phyloP scores from a whole-genome alignment of 1,139 yeast species.

The Candida sanyaensis region DNA sequence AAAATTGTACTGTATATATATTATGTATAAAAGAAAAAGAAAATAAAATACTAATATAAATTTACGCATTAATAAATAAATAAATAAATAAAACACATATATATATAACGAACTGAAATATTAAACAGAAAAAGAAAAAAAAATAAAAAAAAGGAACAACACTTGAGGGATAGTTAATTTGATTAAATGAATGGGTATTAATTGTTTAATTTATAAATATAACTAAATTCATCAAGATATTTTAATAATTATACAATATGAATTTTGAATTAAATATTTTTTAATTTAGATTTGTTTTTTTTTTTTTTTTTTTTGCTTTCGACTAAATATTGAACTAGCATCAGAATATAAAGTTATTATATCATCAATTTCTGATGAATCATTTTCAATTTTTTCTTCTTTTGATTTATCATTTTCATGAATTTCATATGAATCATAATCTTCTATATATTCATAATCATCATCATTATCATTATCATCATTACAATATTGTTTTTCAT shows the following conservation, averaged over 20 bases:
- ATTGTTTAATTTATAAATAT: no score
- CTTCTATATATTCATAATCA: not conserved
- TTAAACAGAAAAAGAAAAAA: not conserved
- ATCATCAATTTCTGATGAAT: not conserved
- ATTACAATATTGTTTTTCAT: constrained; percentile 1
- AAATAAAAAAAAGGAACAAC: no score
- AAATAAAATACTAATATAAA: not conserved
- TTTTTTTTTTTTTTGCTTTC: not conserved
- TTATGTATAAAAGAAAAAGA: not conserved
- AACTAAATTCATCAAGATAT: no score
- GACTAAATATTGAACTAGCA: not conserved
- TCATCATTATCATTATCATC: not conserved
- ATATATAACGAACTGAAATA: not conserved
- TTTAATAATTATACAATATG: no score
- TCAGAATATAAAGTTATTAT: constrained; percentile 1
- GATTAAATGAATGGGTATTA: no score
- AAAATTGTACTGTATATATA: not conserved
- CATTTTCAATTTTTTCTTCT: not conserved
- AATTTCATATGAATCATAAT: no score
- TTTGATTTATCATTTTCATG: no score
- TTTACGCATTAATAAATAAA: not conserved
- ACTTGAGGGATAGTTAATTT: no score
- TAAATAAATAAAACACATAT: not conserved
- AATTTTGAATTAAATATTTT: no score
- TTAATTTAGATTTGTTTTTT: no score